phyloP scores from a whole-genome alignment of 75 land plant species.

The Picea glauca region DNA sequence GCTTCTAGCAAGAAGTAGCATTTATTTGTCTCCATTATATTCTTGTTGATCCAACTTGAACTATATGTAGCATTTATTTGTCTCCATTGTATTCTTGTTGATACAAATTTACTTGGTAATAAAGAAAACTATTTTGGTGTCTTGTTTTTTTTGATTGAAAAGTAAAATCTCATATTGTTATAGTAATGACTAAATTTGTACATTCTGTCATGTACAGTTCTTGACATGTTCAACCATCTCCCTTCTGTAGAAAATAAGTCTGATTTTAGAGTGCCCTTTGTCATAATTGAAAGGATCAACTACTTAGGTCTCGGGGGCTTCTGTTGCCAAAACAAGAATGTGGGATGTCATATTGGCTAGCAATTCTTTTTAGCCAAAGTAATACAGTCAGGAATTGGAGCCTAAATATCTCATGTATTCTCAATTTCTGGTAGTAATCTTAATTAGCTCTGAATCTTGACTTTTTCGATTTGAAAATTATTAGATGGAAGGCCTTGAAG shows the following conservation, averaged over 20 bases:
- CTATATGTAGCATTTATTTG: no score
- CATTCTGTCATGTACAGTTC: background rate
- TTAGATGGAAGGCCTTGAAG: conserved; percentile 84
- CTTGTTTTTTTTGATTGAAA: no score
- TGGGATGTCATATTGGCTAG: background rate
- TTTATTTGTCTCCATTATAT: no score
- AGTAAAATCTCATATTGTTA: no score
- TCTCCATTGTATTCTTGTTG: no score
- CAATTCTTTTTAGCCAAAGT: background rate
- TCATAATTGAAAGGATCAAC: background rate
- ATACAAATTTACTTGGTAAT: no score
- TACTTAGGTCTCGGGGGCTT: background rate
- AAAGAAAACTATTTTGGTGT: no score
- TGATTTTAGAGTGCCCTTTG: background rate
- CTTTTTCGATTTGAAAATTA: background rate
- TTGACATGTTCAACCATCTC: background rate
- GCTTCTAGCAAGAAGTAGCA: no score
- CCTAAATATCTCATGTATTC: background rate
- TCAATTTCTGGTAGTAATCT: background rate
- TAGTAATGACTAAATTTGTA: no score
- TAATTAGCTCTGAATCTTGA: background rate
- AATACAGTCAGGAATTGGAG: background rate
- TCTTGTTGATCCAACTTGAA: no score
- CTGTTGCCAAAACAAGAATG: background rate
- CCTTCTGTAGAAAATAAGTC: background rate